phyloP scores from a whole-genome alignment of 352 stramenopile genomes.

The Pilasporangium apinafurcum region DNA sequence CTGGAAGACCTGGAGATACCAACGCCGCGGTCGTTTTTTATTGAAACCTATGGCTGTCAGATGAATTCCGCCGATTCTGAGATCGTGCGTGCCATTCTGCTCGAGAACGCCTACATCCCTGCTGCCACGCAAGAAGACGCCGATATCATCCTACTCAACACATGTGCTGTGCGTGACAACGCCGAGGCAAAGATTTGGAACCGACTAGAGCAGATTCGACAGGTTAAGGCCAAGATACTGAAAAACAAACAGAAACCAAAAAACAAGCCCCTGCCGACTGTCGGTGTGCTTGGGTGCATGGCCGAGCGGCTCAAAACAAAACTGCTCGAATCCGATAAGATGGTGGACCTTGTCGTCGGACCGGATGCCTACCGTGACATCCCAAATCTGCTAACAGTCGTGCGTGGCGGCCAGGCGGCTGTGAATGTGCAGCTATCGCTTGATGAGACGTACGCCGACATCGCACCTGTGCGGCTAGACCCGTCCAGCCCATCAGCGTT shows the following conservation, averaged over 20 bases:
- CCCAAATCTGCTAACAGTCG: slow-evolving; percentile 87
- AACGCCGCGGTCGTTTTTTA: slow-evolving; percentile 58
- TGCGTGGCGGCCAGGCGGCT: slow-evolving; percentile 68
- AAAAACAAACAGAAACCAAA: slow-evolving; percentile 46
- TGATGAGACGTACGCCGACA: slow-evolving; percentile 98
- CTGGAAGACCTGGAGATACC: slow-evolving; percentile 49
- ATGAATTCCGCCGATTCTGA: slow-evolving; percentile 99
- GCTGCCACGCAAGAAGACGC: slow-evolving; percentile 64
- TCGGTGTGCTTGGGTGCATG: slow-evolving; percentile 99
- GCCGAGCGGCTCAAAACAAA: slow-evolving; percentile 97
- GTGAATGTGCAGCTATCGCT: slow-evolving; percentile 96
- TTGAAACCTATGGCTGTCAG: slow-evolving; percentile 98
- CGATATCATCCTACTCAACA: slow-evolving; percentile 98
- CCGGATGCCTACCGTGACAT: slow-evolving; percentile 99
- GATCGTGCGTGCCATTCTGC: slow-evolving; percentile 94
- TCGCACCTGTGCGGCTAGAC: slow-evolving; percentile 90
- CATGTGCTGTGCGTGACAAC: slow-evolving; percentile 99
- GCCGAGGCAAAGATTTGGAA: slow-evolving; percentile 95
- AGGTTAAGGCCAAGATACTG: slow-evolving; percentile 66
- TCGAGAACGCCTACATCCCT: slow-evolving; percentile 62
- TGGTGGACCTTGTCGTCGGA: slow-evolving; percentile 97
- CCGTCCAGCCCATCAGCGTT: slow-evolving; percentile 88
- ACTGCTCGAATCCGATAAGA: slow-evolving; percentile 92
- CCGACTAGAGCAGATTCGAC: slow-evolving; percentile 70
- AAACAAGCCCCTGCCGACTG: slow-evolving; percentile 51